Conservation (phyloP, 75 land plant genomes). For the Picea sitchensis region DNA sequence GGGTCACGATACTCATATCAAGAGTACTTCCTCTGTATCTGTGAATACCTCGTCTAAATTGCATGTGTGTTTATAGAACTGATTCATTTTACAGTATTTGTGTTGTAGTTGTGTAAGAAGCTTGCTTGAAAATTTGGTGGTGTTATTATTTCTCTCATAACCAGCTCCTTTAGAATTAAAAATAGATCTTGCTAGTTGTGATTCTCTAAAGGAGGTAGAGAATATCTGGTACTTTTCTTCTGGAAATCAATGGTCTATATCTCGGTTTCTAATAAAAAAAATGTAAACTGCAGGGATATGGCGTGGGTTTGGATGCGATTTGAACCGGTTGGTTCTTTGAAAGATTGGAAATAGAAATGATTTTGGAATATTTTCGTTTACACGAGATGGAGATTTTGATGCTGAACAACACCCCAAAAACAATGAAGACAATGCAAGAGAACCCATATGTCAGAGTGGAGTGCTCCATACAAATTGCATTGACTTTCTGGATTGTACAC, state of each 20-base stretch:
- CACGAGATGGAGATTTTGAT: slow-evolving; percentile 23
- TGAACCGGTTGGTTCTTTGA: slow-evolving; percentile 32
- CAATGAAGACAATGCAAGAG: slow-evolving; percentile 14
- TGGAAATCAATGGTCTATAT: background rate
- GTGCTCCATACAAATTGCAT: slow-evolving; percentile 96
- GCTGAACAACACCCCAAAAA: slow-evolving; percentile 13
- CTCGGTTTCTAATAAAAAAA: background rate
- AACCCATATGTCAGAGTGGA: slow-evolving; percentile 87
- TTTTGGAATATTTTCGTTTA: slow-evolving; percentile 6
- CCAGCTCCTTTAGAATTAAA: background rate
- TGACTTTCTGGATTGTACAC: slow-evolving; percentile 97
- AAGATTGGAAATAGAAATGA: slow-evolving; percentile 20
- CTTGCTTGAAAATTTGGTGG: background rate
- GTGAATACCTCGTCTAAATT: background rate
- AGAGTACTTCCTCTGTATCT: background rate
- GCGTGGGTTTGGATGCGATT: too few relatives aligned
- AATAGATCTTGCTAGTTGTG: background rate
- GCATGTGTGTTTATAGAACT: too few relatives aligned
- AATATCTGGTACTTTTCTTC: background rate
- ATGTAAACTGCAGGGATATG: slow-evolving; percentile 27
- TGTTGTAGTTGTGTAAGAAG: background rate
- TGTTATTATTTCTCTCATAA: background rate
- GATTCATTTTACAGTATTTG: background rate
- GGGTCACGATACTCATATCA: too few relatives aligned
- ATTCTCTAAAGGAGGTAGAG: background rate